Evolutionary conservation across 139 green algal genomes (phyloP), one percentile per base, ranked within the genome.

Genomic region (Tetradesmus lagerheimii): DNA sequence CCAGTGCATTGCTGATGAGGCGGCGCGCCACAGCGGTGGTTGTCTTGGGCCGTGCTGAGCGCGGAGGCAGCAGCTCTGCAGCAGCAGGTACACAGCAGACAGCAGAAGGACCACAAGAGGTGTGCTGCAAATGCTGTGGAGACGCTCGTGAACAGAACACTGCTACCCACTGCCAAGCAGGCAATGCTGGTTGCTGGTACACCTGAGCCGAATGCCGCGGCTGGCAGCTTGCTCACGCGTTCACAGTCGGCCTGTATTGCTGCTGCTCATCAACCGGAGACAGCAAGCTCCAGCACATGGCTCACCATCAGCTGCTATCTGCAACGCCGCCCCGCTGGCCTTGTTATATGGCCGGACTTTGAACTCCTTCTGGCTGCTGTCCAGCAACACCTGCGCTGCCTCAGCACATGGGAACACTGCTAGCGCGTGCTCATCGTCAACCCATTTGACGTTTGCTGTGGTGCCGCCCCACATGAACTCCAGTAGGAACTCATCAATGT

Each of bases 1-100:
- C 93, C 43, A 95, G 78, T 4, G 89, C 90, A 38, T 94, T 92
- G 53, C 91, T 93, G 47, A 95, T 87, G 15, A 95, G 67, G 16
- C 79, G 38, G 23, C 86, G 89, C 35, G 93, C 93, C 27, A 95
- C 93, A 18, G 93, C 90, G 12, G 93, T 89, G 0, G 93, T 93
- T 15, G 93, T 95, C 78, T 92, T 93, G 64, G 93, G 93, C 4
- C 93, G 89, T 34, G 39, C 78, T 27, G 85, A 90, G 20, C 89
- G 87, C 0, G 93, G 93, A 12, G 93, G 88, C 11, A 93, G 86
- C 34, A 95, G 89, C 64, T 94, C 93, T 94, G 88, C 45, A 91
- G 83, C 38, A 78, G 77, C 77, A 39, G 12, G 37, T 64, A 12
- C n/a, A 75, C n/a, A 34, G n/a, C 11, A 29, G 2, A 79, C 71